Percentiles rank a stretch among this genome's conserved stretches.
Evolutionary conservation across 345 rosid genomes (phyloP).

Genomic region (Odontarrhena argentea): DNA sequence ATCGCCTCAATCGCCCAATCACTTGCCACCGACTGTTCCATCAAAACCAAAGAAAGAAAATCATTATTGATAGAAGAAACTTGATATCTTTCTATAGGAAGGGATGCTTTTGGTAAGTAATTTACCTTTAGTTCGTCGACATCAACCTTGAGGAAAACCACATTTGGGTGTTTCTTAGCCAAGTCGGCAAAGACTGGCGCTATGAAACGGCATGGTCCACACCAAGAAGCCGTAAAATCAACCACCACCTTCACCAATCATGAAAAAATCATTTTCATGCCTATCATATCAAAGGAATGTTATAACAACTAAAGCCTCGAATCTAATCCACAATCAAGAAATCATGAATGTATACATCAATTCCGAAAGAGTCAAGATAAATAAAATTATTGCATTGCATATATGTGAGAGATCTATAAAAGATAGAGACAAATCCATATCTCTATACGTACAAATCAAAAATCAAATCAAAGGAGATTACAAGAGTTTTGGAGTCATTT

Average conservation of each 20-base stretch:
- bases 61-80: not conserved
- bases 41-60: not conserved
- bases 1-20: slow-evolving; percentile 76
- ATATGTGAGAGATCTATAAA: no score
- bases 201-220: slow-evolving; percentile 77
- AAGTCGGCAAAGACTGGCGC: slow-evolving; percentile 69
- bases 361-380: no score
- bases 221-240: slow-evolving; percentile 87
- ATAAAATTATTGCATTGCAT: no score
- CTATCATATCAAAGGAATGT: no score
- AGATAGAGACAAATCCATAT: no score
- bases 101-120: not conserved
- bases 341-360: no score
- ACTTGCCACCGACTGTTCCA: slow-evolving; percentile 58
- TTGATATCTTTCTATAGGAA: no score
- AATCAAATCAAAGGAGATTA: slow-evolving; percentile 28
- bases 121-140: slow-evolving; percentile 72
- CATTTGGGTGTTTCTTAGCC: slow-evolving; percentile 63
- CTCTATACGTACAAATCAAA: no score
- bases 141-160: slow-evolving; percentile 71
- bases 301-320: no score
- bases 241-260: slow-evolving; percentile 58
- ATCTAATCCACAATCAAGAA: no score
- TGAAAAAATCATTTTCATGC: no score
- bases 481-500: slow-evolving; percentile 71